A percentile compares a stretch with the other conserved stretches of the same genome.
Conservation (phyloP, 495 filamentous ascomycete species). For the Penicillium silybi region DNA sequence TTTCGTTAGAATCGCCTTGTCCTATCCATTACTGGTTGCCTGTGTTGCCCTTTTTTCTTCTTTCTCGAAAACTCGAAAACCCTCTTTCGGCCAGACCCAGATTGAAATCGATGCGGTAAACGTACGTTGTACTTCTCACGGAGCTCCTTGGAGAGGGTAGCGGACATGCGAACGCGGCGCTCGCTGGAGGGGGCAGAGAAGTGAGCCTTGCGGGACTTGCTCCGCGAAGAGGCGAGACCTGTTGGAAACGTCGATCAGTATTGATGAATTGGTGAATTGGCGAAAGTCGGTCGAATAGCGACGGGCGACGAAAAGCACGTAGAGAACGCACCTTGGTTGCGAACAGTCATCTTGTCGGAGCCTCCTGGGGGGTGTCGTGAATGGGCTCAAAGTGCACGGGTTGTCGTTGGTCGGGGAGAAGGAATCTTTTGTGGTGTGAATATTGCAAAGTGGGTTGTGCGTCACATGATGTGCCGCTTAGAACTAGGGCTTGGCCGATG, state of each 20-base stretch:
- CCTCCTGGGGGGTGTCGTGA: constrained; percentile 27
- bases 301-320: background rate
- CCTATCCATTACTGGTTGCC: background rate
- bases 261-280: constrained; percentile 9
- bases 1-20: constrained; percentile 12
- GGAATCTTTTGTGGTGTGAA: constrained; percentile 22
- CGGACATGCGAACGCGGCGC: constrained; percentile 91
- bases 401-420: constrained; percentile 37
- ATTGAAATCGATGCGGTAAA: constrained; percentile 2
- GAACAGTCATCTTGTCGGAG: constrained; percentile 39
- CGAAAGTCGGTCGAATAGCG: constrained; percentile 1
- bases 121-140: constrained; percentile 91
- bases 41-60: background rate
- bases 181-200: constrained; percentile 87
- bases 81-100: constrained; percentile 5
- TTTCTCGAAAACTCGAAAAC: background rate
- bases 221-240: constrained; percentile 78
- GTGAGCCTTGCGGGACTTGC: constrained; percentile 97
- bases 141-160: constrained; percentile 91
- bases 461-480: constrained; percentile 40
- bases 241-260: constrained; percentile 1
- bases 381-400: constrained; percentile 31
- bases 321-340: constrained; percentile 36
- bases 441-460: constrained; percentile 36
- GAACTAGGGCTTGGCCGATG: constrained; percentile 9